These are phyloP conservation scores for Wallacemonas sp. DNA, from an alignment of 208 protist species.

Conservation along the genomic window DNA sequence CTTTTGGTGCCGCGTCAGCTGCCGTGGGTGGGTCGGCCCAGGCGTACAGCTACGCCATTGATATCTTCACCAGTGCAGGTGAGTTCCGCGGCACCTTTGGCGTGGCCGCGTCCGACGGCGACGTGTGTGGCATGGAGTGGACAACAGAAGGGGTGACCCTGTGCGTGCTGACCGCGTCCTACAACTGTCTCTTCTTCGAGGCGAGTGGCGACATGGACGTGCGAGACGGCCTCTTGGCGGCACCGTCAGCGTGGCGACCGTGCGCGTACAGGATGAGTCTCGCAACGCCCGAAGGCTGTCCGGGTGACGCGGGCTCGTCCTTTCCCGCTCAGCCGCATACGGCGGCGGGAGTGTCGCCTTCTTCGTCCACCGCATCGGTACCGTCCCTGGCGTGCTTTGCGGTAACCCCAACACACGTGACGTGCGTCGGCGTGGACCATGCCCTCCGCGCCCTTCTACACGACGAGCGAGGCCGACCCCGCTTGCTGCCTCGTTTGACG, in stretches of 20 bases:
- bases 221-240: background rate
- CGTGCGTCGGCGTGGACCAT: constrained; percentile 12
- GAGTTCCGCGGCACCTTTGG: constrained; percentile 26
- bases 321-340: no score
- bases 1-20: background rate
- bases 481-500: background rate
- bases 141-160: constrained; percentile 43
- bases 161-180: constrained; percentile 23
- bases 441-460: constrained; percentile 13
- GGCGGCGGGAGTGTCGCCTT: no score
- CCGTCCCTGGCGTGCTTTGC: constrained; percentile 12
- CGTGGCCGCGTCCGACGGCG: constrained; percentile 12
- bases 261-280: background rate
- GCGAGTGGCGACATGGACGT: background rate
- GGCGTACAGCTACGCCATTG: constrained; percentile 10
- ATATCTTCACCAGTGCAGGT: constrained; percentile 39
- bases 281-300: no score
- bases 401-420: constrained; percentile 5
- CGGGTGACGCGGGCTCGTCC: no score
- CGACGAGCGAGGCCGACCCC: constrained; percentile 14
- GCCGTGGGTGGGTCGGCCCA: background rate
- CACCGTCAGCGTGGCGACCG: background rate
- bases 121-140: constrained; percentile 24
- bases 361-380: background rate
- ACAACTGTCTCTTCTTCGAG: constrained; percentile 31